phyloP scores from a whole-genome alignment of 1,284 basidiomycete genomes.

The Cryptococcus sp. region DNA sequence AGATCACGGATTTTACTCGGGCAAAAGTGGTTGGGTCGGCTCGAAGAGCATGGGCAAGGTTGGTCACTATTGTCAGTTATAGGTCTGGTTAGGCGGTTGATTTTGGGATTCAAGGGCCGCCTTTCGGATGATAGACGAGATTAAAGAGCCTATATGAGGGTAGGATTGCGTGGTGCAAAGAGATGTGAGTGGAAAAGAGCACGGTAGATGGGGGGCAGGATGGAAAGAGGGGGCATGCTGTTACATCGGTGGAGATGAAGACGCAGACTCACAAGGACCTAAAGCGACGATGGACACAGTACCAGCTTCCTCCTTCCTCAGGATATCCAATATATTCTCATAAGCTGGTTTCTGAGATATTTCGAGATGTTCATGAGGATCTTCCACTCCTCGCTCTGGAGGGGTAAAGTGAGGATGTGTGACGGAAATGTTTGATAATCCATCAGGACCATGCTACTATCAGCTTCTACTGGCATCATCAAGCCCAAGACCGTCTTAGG shows the following conservation, averaged over 20 bases:
- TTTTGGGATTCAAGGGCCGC: no score
- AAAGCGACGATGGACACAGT: conserved; percentile 78
- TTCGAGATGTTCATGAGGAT: conserved; percentile 54
- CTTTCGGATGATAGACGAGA: no score
- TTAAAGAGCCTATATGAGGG: no score
- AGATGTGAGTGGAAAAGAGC: no score
- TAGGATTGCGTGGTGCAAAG: no score
- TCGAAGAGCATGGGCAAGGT: conserved; percentile 66
- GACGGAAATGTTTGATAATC: conserved; percentile 66
- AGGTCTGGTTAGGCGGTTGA: not conserved
- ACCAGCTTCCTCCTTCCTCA: conserved; percentile 58
- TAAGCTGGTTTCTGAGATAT: conserved; percentile 55
- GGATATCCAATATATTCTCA: conserved; percentile 65
- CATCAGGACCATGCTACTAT: conserved; percentile 61
- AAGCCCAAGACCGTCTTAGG: no score
- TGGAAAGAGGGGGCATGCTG: no score
- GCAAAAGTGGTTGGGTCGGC: conserved; percentile 58
- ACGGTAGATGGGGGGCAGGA: no score
- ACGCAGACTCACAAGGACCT: conserved; percentile 59
- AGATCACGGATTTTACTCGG: conserved; percentile 63
- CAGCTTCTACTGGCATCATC: no score
- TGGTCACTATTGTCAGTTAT: conserved; percentile 58
- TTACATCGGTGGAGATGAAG: not conserved
- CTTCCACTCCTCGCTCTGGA: conserved; percentile 37
- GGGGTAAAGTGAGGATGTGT: conserved; percentile 70